Conservation (phyloP, 106 monocot genomes). For the Apostasia ramifera region DNA sequence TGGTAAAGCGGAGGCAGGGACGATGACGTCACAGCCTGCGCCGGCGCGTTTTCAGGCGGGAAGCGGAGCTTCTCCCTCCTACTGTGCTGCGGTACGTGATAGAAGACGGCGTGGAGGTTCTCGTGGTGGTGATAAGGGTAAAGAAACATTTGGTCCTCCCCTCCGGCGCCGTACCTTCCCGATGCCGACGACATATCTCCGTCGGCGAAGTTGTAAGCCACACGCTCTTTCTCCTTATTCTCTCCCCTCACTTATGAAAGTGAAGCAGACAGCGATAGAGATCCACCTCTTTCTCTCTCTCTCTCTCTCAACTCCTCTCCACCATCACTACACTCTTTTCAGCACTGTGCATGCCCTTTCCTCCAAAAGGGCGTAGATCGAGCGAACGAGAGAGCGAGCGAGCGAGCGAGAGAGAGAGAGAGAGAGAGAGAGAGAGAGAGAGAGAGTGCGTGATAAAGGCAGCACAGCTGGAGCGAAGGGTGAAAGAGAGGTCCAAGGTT, state of each 20-base stretch:
- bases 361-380: neutral
- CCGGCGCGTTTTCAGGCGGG: slow-evolving; percentile 13
- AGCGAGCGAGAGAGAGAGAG: slow-evolving; percentile 8
- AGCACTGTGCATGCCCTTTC: neutral
- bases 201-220: neutral
- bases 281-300: neutral
- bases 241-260: neutral
- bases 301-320: neutral
- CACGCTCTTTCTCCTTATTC: neutral
- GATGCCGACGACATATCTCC: slow-evolving; percentile 1
- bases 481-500: slow-evolving; percentile 3
- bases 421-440: slow-evolving; percentile 16
- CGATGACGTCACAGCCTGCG: neutral
- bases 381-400: too few species aligned
- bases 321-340: neutral
- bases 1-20: neutral
- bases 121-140: slow-evolving; percentile 8
- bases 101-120: slow-evolving; percentile 9
- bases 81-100: slow-evolving; percentile 81
- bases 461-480: slow-evolving; percentile 1
- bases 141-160: slow-evolving; percentile 10
- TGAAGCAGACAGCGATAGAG: neutral
- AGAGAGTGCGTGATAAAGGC: slow-evolving; percentile 6
- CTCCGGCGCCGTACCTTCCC: neutral
- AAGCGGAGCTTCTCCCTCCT: slow-evolving; percentile 76